Conservation (phyloP, 2,329 filamentous ascomycete species). For the Penicillium griseofulvum region DNA sequence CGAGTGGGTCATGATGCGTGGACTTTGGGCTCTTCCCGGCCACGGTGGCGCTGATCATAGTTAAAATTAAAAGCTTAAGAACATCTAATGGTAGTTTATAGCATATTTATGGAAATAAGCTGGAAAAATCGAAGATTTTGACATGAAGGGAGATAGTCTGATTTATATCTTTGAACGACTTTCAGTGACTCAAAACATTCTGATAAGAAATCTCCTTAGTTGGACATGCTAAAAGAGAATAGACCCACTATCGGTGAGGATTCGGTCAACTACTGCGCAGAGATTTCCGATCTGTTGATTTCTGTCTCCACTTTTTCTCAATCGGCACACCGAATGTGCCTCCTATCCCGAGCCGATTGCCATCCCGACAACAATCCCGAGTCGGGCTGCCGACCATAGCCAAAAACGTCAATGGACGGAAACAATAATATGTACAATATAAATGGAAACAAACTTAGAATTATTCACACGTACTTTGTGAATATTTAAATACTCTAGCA, state of each 20-base stretch:
- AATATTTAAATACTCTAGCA: neutral
- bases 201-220: slow-evolving; percentile 12
- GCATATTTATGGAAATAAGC: neutral
- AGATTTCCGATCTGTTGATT: slow-evolving; percentile 19
- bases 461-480: neutral
- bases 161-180: slow-evolving; percentile 15
- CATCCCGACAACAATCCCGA: slow-evolving; percentile 6
- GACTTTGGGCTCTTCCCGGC: slow-evolving; percentile 1
- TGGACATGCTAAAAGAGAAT: neutral
- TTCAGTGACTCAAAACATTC: neutral
- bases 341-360: slow-evolving; percentile 12
- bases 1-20: neutral
- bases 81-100: neutral
- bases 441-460: too few species aligned
- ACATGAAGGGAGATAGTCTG: neutral
- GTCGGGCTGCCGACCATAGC: slow-evolving; percentile 10
- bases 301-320: slow-evolving; percentile 15
- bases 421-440: neutral
- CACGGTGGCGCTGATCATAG: slow-evolving; percentile 15
- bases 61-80: slow-evolving; percentile 5
- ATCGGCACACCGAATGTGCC: slow-evolving; percentile 26
- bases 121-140: neutral
- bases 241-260: slow-evolving; percentile 20
- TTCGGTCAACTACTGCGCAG: slow-evolving; percentile 20
- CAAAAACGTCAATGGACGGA: neutral